A percentile compares a stretch with the other conserved stretches of the same genome.
Conservation (phyloP, 495 filamentous ascomycete species). For the Daldinia grandis region DNA sequence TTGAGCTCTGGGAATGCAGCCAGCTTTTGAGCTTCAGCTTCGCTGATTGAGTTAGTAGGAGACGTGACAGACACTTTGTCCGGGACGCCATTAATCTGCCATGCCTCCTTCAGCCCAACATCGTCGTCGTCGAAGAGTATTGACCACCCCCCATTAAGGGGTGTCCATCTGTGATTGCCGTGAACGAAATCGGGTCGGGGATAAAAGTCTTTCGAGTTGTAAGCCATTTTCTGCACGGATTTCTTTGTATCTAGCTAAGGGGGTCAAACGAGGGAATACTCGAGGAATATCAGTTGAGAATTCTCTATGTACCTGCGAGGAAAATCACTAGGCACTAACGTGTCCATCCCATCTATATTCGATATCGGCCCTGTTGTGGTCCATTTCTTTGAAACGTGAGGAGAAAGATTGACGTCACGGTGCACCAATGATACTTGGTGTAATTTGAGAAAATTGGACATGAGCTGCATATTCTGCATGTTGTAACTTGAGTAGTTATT, state of each 20-base stretch:
- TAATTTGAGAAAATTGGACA: slow-evolving; percentile 34
- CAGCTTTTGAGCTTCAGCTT: slow-evolving; percentile 40
- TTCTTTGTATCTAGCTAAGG: not conserved
- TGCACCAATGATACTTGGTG: slow-evolving; percentile 34
- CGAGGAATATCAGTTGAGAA: slow-evolving; percentile 5
- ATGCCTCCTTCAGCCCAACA: slow-evolving; percentile 53
- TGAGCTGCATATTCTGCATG: slow-evolving; percentile 18
- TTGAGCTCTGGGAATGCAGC: slow-evolving; percentile 46
- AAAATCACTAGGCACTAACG: slow-evolving; percentile 17
- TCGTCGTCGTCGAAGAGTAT: slow-evolving; percentile 68
- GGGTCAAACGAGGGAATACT: slow-evolving; percentile 6
- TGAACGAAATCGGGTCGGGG: slow-evolving; percentile 65
- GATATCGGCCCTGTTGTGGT: slow-evolving; percentile 36
- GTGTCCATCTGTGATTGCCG: slow-evolving; percentile 57
- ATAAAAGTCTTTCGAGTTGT: slow-evolving; percentile 45
- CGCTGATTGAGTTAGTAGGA: not conserved
- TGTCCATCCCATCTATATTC: slow-evolving; percentile 11
- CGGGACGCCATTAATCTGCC: slow-evolving; percentile 47
- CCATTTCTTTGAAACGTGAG: slow-evolving; percentile 44
- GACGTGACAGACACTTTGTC: slow-evolving; percentile 34
- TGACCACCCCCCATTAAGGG: slow-evolving; percentile 64
- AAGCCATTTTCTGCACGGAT: slow-evolving; percentile 33
- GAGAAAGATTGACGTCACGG: slow-evolving; percentile 42
- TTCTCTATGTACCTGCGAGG: slow-evolving; percentile 22
- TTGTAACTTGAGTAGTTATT: slow-evolving; percentile 1